A percentile compares a stretch with the other conserved stretches of the same genome.
Conservation (phyloP, 345 rosid species). For the Eucalyptus rudis region DNA sequence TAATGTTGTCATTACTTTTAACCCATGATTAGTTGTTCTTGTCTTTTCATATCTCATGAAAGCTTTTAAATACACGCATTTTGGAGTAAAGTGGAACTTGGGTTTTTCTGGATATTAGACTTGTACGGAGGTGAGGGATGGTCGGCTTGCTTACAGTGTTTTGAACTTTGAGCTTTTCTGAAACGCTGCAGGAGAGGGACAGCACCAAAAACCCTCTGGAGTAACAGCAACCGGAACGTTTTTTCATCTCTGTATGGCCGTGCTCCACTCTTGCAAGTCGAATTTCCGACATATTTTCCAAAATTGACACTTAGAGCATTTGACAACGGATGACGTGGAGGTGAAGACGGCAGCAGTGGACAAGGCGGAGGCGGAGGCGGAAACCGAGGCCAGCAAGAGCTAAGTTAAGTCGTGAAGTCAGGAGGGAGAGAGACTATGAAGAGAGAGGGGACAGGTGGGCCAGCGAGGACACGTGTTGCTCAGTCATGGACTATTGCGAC, state of each 20-base stretch:
- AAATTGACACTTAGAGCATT: conserved; percentile 4
- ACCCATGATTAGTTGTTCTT: not conserved
- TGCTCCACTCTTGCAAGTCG: conserved; percentile 56
- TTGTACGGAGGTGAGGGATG: conserved; percentile 58
- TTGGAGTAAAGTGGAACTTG: not conserved
- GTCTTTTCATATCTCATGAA: not conserved
- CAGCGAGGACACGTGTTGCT: not conserved
- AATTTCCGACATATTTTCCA: conserved; percentile 64
- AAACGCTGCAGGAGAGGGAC: conserved; percentile 84
- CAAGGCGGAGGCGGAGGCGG: no score
- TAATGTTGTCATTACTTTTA: no score
- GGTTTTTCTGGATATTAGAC: conserved; percentile 21
- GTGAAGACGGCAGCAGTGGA: no score
- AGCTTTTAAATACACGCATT: not conserved
- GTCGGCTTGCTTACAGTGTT: conserved; percentile 49
- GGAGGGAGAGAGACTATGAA: not conserved
- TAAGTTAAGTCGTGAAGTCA: not conserved
- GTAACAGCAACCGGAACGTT: conserved; percentile 92
- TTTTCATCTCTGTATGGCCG: conserved; percentile 61
- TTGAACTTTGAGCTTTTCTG: conserved; percentile 67
- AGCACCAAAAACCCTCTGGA: conserved; percentile 98
- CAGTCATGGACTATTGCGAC: not conserved
- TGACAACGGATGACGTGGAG: not conserved
- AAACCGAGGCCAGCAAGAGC: no score
- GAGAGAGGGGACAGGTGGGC: not conserved